phyloP scores from a whole-genome alignment of 495 filamentous ascomycete species.

The Talaromyces borbonicus region DNA sequence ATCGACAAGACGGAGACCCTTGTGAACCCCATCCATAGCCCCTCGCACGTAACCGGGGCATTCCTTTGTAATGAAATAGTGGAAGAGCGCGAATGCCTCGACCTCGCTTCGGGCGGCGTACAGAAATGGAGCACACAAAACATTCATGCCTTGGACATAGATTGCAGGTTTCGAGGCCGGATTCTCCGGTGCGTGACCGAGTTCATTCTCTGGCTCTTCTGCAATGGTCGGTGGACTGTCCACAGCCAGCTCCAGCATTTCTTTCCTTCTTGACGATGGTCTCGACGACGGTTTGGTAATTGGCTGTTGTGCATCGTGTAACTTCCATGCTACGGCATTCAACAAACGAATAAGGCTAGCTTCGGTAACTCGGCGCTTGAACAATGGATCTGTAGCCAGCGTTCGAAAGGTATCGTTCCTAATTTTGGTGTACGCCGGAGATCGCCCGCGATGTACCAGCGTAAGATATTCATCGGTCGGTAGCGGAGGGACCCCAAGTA shows the following conservation, averaged over 20 bases:
- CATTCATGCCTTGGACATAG: slow-evolving; percentile 71
- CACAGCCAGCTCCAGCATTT: slow-evolving; percentile 29
- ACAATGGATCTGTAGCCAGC: slow-evolving; percentile 87
- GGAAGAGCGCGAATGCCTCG: slow-evolving; percentile 86
- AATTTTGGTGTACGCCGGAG: slow-evolving; percentile 92
- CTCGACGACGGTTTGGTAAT: slow-evolving; percentile 24
- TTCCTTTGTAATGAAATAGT: slow-evolving; percentile 78
- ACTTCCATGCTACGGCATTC: slow-evolving; percentile 92
- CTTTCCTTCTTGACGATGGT: slow-evolving; percentile 27
- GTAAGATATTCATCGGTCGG: slow-evolving; percentile 78
- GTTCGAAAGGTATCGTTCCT: slow-evolving; percentile 97
- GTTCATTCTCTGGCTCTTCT: slow-evolving; percentile 31
- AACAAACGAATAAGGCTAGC: slow-evolving; percentile 89
- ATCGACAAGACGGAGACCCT: slow-evolving; percentile 82
- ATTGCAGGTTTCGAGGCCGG: slow-evolving; percentile 50
- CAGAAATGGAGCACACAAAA: slow-evolving; percentile 59
- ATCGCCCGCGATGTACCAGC: slow-evolving; percentile 85
- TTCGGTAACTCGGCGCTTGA: slow-evolving; percentile 88
- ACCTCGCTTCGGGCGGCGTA: slow-evolving; percentile 93
- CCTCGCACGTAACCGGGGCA: slow-evolving; percentile 90
- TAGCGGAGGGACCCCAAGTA: slow-evolving; percentile 76
- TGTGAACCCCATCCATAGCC: slow-evolving; percentile 96
- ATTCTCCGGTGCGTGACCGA: slow-evolving; percentile 9
- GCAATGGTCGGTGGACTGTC: slow-evolving; percentile 34
- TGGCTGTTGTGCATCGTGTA: slow-evolving; percentile 63